These are phyloP conservation scores for Ophiostoma australiae DNA, from an alignment of 2,329 filamentous ascomycete species.

Conservation along the genomic window DNA sequence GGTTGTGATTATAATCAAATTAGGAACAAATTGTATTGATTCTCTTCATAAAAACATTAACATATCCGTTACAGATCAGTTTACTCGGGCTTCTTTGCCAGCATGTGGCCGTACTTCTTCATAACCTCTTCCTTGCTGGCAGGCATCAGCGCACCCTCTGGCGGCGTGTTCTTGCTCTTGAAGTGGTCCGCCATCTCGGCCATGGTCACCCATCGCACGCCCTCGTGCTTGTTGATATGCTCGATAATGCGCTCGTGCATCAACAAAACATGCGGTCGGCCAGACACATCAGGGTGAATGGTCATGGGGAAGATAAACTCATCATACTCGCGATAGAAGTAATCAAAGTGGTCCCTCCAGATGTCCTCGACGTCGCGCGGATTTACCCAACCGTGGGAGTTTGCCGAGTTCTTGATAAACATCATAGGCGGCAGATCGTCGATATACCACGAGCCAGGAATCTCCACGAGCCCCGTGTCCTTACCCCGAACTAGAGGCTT, in stretches of 20 bases:
- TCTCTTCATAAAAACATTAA: neutral
- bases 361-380: constrained; percentile 55
- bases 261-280: constrained; percentile 64
- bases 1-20: too few species aligned
- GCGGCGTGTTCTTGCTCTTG: constrained; percentile 58
- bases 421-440: constrained; percentile 65
- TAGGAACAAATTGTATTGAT: too few species aligned
- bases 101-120: constrained; percentile 34
- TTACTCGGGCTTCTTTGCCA: constrained; percentile 9
- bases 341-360: constrained; percentile 64
- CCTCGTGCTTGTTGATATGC: constrained; percentile 29
- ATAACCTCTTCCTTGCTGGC: constrained; percentile 50
- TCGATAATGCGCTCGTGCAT: constrained; percentile 30
- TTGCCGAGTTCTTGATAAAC: constrained; percentile 63
- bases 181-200: constrained; percentile 62
- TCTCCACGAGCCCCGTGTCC: constrained; percentile 60
- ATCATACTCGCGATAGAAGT: constrained; percentile 72
- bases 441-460: constrained; percentile 61
- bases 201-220: constrained; percentile 62
- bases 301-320: constrained; percentile 75
- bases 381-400: constrained; percentile 58
- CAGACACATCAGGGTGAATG: constrained; percentile 68
- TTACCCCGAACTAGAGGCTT: constrained; percentile 56
- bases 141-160: constrained; percentile 57
- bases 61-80: neutral